phyloP scores from a whole-genome alignment of 2,329 filamentous ascomycete genomes.

The Scortechinia acanthostroma region DNA sequence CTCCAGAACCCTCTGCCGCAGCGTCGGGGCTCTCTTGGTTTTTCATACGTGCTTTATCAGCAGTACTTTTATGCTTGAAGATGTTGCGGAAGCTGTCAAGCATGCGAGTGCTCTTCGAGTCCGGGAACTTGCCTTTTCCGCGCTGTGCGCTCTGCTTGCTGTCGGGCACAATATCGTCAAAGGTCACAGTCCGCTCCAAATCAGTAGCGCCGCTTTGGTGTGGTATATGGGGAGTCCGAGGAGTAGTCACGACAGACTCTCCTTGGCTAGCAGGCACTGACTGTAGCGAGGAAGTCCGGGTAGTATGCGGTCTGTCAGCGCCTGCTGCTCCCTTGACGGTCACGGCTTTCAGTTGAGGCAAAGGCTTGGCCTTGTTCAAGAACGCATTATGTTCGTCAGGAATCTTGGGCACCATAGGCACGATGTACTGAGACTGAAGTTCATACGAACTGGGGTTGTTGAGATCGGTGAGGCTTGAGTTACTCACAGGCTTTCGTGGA shows the following conservation, averaged over 20 bases:
- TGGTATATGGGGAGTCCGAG: too few species aligned
- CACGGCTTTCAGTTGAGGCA: background rate
- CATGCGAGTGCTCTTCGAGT: background rate
- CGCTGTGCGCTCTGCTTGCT: background rate
- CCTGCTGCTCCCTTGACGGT: background rate
- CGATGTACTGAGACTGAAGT: background rate
- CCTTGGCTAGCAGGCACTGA: background rate
- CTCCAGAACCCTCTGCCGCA: too few species aligned
- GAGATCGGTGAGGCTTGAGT: background rate
- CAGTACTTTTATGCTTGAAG: background rate
- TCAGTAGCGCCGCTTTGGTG: too few species aligned
- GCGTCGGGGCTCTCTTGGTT: too few species aligned
- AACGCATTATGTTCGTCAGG: background rate
- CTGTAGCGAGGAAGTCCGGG: background rate
- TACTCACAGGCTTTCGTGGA: background rate
- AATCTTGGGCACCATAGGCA: background rate
- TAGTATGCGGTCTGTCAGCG: too few species aligned
- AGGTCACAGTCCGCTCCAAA: background rate
- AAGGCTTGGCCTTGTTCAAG: background rate
- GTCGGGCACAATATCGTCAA: background rate
- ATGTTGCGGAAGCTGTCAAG: slow-evolving; percentile 1
- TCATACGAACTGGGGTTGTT: background rate
- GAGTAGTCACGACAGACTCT: too few species aligned
- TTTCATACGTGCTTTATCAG: background rate
- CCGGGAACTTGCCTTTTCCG: background rate